Percentiles rank a stretch among this genome's conserved stretches.
Evolutionary conservation across 2,329 filamentous ascomycete species (phyloP).

Genomic region (Colletotrichum graminicola): DNA sequence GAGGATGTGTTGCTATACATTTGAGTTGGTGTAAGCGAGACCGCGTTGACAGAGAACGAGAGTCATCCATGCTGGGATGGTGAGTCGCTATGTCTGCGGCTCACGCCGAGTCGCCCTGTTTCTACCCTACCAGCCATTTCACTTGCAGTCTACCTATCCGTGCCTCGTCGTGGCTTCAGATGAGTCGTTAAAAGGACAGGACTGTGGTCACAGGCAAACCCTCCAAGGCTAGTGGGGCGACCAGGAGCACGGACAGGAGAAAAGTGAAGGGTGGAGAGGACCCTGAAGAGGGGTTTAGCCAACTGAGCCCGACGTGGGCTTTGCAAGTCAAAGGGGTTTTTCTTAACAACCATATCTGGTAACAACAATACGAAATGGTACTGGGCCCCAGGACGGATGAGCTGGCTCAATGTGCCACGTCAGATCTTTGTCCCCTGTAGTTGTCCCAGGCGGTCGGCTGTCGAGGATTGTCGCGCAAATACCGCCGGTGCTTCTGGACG

Average conservation of each 20-base stretch:
- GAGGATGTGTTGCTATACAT: not conserved
- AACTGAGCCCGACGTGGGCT: slow-evolving; percentile 13
- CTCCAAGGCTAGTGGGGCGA: slow-evolving; percentile 11
- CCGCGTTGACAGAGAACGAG: slow-evolving; percentile 6
- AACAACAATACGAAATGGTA: not conserved
- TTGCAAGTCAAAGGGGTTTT: slow-evolving; percentile 4
- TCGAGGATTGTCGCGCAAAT: not conserved
- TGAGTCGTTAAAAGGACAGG: not conserved
- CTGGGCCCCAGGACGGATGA: not conserved
- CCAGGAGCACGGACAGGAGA: slow-evolving; percentile 11
- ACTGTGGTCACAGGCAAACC: not conserved
- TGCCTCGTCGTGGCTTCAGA: not conserved
- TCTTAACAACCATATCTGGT: not conserved
- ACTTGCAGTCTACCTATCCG: not conserved
- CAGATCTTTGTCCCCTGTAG: slow-evolving; percentile 15
- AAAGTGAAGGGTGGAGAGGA: slow-evolving; percentile 6
- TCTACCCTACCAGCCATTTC: not conserved
- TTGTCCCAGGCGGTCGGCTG: not conserved
- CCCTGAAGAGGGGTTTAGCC: slow-evolving; percentile 3
- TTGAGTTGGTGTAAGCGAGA: not conserved
- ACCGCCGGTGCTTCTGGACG: not conserved
- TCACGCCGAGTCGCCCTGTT: not conserved
- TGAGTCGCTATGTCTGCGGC: not conserved
- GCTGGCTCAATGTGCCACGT: slow-evolving; percentile 20
- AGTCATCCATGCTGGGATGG: not conserved